These are phyloP conservation scores for Trichomonas vaginalis DNA, from an alignment of 208 protist species.

Conservation along the genomic window DNA sequence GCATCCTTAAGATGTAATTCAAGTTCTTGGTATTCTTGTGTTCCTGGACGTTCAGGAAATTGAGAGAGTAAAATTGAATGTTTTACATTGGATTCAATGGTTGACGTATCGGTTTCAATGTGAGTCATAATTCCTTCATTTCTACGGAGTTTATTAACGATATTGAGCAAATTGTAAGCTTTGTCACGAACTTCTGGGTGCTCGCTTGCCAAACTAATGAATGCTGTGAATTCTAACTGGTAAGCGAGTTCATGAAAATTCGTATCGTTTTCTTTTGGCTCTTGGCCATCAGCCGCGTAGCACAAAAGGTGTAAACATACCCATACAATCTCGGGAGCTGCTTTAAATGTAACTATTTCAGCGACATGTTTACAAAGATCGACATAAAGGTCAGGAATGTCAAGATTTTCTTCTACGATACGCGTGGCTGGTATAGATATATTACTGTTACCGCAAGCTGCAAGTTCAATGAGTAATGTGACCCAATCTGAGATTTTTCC, in stretches of 20 bases:
- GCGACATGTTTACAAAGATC: background rate
- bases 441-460: background rate
- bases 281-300: background rate
- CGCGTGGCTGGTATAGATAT: background rate
- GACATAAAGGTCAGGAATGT: background rate
- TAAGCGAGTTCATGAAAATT: background rate
- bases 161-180: background rate
- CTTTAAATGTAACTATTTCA: background rate
- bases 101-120: background rate
- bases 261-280: background rate
- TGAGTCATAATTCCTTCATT: background rate
- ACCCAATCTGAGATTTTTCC: background rate
- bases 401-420: background rate
- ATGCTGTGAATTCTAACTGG: background rate
- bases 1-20: background rate
- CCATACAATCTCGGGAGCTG: background rate
- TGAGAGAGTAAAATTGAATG: background rate
- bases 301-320: background rate
- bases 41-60: background rate
- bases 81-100: background rate
- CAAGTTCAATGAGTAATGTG: background rate
- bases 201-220: background rate
- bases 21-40: background rate
- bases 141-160: background rate
- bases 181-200: background rate